Evolutionary conservation across 2,329 filamentous ascomycete genomes (phyloP), one percentile per base, ranked within the genome.

Genomic region (Trichoderma polysporum): DNA sequence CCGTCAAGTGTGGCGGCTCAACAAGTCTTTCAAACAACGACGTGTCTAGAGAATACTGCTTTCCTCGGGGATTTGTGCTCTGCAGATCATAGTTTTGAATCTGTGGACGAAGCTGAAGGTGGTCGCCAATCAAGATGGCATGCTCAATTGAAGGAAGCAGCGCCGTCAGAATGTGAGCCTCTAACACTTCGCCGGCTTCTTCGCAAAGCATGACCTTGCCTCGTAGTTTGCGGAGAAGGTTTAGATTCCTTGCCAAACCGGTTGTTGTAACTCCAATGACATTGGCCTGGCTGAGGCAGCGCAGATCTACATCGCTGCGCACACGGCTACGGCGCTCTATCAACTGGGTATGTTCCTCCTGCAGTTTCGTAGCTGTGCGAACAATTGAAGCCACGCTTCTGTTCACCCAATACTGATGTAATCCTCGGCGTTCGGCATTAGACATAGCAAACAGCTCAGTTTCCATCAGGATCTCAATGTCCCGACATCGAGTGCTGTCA

Each of bases 161-260:
- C 0, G 88, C 82, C 0, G 86, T 86, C 1, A 91, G 73, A 2
- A 86, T 78, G 67, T 91, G 88, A 0, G 86, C 80, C 73, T 92
- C 90, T 35, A 91, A 78, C 0, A 91, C 86, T 69, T 92, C 89
- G 0, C 85, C 89, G 1, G 89, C 89, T 71, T 92, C 89, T 73
- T 92, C 89, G 37, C 86, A 90, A 1, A 91, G 73, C 17, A 91
- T 74, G 0, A 90, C 83, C 68, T 89, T 89, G 35, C 79, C 77
- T 7, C 76, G 72, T 1, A 89, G 68, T 8, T 80, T 79, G 8
- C 81, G 79, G 0, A 91, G 76, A 1, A 85, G 70, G 88, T 79
- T 74, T 0, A 87, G 74, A 17, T 85, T 82, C 22, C 78, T 76
- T 0, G 88, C 87, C 2, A 90, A 76, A 0, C 86, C 86, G 0